These are phyloP conservation scores for Agastache rugosa DNA, from an alignment of 257 asterid species.

Conservation along the genomic window DNA sequence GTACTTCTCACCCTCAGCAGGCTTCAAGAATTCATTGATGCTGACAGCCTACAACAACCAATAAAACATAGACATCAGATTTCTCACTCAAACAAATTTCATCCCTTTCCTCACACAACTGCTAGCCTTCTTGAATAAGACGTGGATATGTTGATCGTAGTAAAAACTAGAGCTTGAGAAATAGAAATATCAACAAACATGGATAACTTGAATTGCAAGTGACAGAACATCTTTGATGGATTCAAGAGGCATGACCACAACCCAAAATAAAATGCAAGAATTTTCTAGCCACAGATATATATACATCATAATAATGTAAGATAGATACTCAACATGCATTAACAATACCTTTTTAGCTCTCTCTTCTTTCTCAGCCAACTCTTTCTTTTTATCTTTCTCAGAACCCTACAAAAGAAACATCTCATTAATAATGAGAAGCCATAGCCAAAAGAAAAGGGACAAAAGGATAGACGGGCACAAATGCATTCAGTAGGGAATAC, in stretches of 20 bases:
- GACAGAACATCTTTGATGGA: background rate
- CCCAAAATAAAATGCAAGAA: background rate
- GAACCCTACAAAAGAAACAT: constrained; percentile 54
- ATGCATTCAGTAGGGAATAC: background rate
- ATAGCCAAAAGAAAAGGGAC: background rate
- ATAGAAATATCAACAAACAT: background rate
- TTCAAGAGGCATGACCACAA: background rate
- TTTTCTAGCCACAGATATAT: background rate
- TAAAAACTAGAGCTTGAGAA: background rate
- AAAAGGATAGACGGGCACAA: background rate
- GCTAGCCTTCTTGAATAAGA: background rate
- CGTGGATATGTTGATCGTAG: background rate
- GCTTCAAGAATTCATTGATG: constrained; percentile 86
- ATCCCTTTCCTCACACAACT: background rate
- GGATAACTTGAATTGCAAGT: background rate
- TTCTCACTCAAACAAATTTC: background rate
- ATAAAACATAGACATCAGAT: constrained; percentile 8
- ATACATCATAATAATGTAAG: background rate
- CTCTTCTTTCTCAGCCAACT: constrained; percentile 79
- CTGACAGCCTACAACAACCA: constrained; percentile 60
- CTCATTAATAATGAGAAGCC: background rate
- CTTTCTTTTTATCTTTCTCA: constrained; percentile 80
- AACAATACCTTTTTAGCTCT: constrained; percentile 71
- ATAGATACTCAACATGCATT: background rate
- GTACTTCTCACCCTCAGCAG: constrained; percentile 70